Evolutionary conservation across 2,329 filamentous ascomycete species (phyloP), one percentile per base, ranked within the genome.

Genomic region (Penicillium oxalicum): DNA sequence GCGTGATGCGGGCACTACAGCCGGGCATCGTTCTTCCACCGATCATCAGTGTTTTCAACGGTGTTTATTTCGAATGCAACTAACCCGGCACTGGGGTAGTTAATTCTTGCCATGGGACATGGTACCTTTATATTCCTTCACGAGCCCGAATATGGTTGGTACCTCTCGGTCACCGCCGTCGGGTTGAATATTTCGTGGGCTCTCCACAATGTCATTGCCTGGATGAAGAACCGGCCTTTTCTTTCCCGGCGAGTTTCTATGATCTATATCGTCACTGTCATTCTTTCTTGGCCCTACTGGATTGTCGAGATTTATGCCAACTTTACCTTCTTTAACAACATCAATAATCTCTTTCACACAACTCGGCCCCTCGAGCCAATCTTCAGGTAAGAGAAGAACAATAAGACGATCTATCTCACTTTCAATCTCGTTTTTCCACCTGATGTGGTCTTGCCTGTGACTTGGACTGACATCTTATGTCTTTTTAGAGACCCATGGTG

Each of bases 171-270:
- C 25, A 81, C 78, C 2, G 81, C 79, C 6, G 77, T 84, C 6
- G 74, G 79, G 13, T 74, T 86, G 25, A 82, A 83, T 54, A 68
- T 75, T n/a, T 83, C 79, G 3, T 84, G 81, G 79, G 75, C 72
- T 9, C 65, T 86, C 7, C 82, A 86, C 63, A 86, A 85, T 53
- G 73, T 85, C 51, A 80, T 86, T 50, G 76, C 82, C 0, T 86
- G 82, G 82, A 77, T 86, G 65, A 85, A 85, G 65, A 81, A 79
- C 53, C 77, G 75, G 45, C 82, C 82, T 0, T 83, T 84, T 56
- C 68, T 84, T 6, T 71, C 71, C 2, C 71, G 66, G 28, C 66
- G 70, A 6, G 73, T 74, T 28, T 81, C 75, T 40, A 59, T 70
- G 8, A 63, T 83, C 47, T 85, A 83, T 59, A 80, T 85, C 44